phyloP scores from a whole-genome alignment of 148 eudicot species.

The Rhododendron williamsianum region DNA sequence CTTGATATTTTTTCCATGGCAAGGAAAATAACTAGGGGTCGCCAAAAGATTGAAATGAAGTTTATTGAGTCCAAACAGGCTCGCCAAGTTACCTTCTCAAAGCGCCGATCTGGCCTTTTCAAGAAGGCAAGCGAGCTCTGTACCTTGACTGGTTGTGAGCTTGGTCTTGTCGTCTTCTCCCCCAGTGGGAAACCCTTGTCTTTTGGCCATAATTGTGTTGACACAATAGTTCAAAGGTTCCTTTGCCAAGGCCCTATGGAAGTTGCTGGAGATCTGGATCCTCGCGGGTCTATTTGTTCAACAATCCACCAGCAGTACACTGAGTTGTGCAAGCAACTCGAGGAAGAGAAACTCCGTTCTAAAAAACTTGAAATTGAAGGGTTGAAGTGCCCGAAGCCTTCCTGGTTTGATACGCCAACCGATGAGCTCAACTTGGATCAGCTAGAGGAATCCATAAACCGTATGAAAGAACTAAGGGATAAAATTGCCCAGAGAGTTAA shows the following conservation, averaged over 20 bases:
- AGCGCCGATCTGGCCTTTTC: constrained; percentile 16
- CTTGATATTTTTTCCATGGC: constrained; percentile 6
- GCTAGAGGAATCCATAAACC: neutral
- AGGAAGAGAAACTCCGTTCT: neutral
- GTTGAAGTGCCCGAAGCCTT: neutral
- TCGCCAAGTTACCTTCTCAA: constrained; percentile 19
- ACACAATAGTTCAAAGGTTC: neutral
- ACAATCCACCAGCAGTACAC: neutral
- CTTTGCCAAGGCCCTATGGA: neutral
- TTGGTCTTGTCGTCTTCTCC: constrained; percentile 3
- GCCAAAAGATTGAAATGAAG: constrained; percentile 16
- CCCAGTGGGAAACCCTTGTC: constrained; percentile 12
- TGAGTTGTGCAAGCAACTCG: neutral
- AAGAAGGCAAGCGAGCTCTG: constrained; percentile 15
- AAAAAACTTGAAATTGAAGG: neutral
- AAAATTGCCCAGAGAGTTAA: neutral
- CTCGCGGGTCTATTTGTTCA: neutral
- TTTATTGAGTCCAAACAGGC: neutral
- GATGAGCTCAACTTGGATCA: neutral
- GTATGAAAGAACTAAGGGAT: neutral
- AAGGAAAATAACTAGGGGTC: constrained; percentile 6
- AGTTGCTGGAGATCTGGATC: neutral
- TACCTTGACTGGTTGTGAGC: constrained; percentile 9
- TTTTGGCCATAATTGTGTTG: constrained; percentile 5
- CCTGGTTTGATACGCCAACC: neutral